phyloP scores from a whole-genome alignment of 768 basidiomycete species.

The Multifurca ochricompacta region DNA sequence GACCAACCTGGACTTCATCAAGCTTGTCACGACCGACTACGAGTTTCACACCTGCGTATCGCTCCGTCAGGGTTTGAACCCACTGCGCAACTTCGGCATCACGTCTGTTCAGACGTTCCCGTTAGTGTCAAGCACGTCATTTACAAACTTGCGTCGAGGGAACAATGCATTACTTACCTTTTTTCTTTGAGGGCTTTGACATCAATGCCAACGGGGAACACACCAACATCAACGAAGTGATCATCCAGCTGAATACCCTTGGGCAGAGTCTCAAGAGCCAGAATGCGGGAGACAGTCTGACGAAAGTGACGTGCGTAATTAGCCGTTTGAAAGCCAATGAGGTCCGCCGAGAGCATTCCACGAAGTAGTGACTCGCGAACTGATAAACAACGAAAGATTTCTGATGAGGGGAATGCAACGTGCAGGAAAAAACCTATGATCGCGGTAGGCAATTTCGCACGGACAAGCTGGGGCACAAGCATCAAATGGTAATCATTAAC shows the following conservation, averaged over 20 bases:
- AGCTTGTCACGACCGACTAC: conserved; percentile 86
- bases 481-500: conserved; percentile 97
- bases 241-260: conserved; percentile 70
- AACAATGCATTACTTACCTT: conserved; percentile 37
- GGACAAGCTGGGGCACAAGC: conserved; percentile 81
- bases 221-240: conserved; percentile 75
- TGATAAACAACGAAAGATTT: conserved; percentile 90
- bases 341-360: conserved; percentile 89
- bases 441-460: conserved; percentile 53
- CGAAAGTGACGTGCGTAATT: conserved; percentile 80
- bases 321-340: conserved; percentile 88
- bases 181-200: conserved; percentile 56
- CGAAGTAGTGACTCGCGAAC: conserved; percentile 69
- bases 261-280: conserved; percentile 73
- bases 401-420: conserved; percentile 91
- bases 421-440: conserved; percentile 94
- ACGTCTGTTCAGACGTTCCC: conserved; percentile 33
- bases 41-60: conserved; percentile 80
- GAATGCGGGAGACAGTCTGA: conserved; percentile 75
- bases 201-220: conserved; percentile 90
- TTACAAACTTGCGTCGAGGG: background rate
- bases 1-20: conserved; percentile 52
- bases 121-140: background rate
- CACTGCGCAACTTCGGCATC: conserved; percentile 78
- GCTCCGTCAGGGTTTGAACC: conserved; percentile 69